Percentiles rank a stretch among this genome's conserved stretches.
Conservation (phyloP, 1,284 basidiomycete genomes). For the Marasmius tenuissimus region DNA sequence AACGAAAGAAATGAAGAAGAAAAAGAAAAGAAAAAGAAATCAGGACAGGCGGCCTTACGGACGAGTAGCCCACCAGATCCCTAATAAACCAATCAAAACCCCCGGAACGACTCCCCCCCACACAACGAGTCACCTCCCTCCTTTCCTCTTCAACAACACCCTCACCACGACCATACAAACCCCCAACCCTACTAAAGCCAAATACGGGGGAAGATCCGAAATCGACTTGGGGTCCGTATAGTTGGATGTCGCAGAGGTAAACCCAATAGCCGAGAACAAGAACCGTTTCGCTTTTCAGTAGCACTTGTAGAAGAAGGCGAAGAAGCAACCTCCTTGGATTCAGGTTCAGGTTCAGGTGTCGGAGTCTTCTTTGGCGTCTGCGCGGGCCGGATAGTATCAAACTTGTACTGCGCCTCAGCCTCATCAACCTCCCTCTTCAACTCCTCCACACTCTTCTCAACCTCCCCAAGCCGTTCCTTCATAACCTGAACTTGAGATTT, state of each 20-base stretch:
- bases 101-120: neutral
- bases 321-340: neutral
- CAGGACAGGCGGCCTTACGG: neutral
- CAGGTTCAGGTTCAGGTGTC: neutral
- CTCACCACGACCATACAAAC: slow-evolving; percentile 54
- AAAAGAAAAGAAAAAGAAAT: neutral
- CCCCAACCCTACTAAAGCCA: slow-evolving; percentile 56
- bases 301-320: neutral
- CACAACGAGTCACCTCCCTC: neutral
- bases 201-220: slow-evolving; percentile 43
- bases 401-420: slow-evolving; percentile 14
- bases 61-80: neutral
- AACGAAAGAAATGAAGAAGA: neutral
- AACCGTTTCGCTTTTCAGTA: slow-evolving; percentile 1
- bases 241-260: neutral
- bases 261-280: slow-evolving; percentile 8
- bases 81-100: neutral
- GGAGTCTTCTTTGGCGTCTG: neutral
- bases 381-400: neutral
- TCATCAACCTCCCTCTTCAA: slow-evolving; percentile 7
- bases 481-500: slow-evolving; percentile 26
- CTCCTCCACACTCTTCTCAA: neutral
- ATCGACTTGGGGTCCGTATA: slow-evolving; percentile 25
- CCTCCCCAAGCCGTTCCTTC: slow-evolving; percentile 12
- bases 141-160: slow-evolving; percentile 40